Conservation (phyloP, 2,329 filamentous ascomycete species). For the Amphichorda felina region DNA sequence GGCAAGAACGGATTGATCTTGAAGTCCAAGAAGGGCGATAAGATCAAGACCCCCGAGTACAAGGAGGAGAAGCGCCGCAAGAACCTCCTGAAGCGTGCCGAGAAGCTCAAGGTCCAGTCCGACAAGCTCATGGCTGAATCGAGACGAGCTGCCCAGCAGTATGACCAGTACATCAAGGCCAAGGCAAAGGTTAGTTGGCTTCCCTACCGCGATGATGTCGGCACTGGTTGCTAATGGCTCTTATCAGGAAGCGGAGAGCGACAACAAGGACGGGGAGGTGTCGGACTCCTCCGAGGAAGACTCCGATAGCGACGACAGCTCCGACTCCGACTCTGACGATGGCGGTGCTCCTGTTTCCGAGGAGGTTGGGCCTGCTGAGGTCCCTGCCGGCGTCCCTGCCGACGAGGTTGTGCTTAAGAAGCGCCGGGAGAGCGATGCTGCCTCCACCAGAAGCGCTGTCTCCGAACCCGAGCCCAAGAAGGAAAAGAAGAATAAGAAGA, state of each 20-base stretch:
- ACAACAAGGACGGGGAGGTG: not conserved
- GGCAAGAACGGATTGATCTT: too few relatives aligned
- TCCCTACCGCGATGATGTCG: not conserved
- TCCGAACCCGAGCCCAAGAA: slow-evolving; percentile 8
- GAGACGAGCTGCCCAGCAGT: slow-evolving; percentile 17
- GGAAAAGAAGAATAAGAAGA: slow-evolving; percentile 6
- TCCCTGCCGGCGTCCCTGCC: slow-evolving; percentile 9
- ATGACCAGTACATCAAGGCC: slow-evolving; percentile 10
- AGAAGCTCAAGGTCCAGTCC: slow-evolving; percentile 27
- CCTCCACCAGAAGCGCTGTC: slow-evolving; percentile 10
- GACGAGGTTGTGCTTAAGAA: slow-evolving; percentile 18
- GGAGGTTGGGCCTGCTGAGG: slow-evolving; percentile 8
- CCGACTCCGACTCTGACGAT: slow-evolving; percentile 1
- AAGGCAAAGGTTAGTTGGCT: not conserved
- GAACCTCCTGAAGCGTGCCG: slow-evolving; percentile 23
- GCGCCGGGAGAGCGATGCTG: slow-evolving; percentile 17
- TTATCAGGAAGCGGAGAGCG: not conserved
- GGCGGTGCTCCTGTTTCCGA: slow-evolving; percentile 1
- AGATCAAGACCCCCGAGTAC: too few relatives aligned
- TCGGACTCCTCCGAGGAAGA: not conserved
- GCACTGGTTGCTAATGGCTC: too few relatives aligned
- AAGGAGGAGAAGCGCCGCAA: slow-evolving; percentile 25
- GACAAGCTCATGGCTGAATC: slow-evolving; percentile 27
- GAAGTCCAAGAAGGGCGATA: too few relatives aligned
- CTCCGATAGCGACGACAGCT: not conserved